Percentiles rank a stretch among this genome's conserved stretches.
Conservation (phyloP, 2,329 filamentous ascomycete genomes). For the Epichloe sp. region DNA sequence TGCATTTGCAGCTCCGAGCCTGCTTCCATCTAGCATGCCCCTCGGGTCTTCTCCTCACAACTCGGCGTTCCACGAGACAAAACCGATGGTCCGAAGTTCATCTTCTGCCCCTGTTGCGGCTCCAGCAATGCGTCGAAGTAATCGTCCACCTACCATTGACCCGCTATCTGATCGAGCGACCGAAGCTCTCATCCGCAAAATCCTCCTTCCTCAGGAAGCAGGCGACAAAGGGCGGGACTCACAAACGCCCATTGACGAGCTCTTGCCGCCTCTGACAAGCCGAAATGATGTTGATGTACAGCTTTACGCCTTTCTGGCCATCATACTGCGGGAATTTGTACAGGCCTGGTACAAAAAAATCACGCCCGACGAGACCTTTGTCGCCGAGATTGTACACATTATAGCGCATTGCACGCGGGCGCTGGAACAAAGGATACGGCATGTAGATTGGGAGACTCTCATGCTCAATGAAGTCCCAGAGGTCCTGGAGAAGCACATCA, state of each 20-base stretch:
- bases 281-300: constrained; percentile 89
- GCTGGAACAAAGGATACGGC: constrained; percentile 72
- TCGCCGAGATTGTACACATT: constrained; percentile 76
- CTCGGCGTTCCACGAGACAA: constrained; percentile 6
- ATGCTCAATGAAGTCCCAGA: constrained; percentile 79
- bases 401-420: constrained; percentile 85
- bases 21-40: constrained; percentile 1
- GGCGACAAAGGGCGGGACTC: constrained; percentile 39
- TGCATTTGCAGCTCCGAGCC: background rate
- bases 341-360: constrained; percentile 89
- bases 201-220: constrained; percentile 63
- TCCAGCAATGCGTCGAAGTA: constrained; percentile 16
- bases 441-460: constrained; percentile 70
- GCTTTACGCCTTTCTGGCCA: constrained; percentile 81
- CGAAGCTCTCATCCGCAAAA: constrained; percentile 64
- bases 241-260: constrained; percentile 54
- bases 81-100: background rate
- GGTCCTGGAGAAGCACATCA: constrained; percentile 66
- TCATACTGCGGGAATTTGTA: constrained; percentile 81
- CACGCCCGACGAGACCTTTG: constrained; percentile 77
- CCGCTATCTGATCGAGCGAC: constrained; percentile 68
- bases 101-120: constrained; percentile 12
- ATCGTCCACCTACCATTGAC: constrained; percentile 27
- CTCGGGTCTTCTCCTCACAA: constrained; percentile 7
- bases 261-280: constrained; percentile 84